phyloP scores from a whole-genome alignment of 352 stramenopile genomes.

The Phytophthora cactorum region DNA sequence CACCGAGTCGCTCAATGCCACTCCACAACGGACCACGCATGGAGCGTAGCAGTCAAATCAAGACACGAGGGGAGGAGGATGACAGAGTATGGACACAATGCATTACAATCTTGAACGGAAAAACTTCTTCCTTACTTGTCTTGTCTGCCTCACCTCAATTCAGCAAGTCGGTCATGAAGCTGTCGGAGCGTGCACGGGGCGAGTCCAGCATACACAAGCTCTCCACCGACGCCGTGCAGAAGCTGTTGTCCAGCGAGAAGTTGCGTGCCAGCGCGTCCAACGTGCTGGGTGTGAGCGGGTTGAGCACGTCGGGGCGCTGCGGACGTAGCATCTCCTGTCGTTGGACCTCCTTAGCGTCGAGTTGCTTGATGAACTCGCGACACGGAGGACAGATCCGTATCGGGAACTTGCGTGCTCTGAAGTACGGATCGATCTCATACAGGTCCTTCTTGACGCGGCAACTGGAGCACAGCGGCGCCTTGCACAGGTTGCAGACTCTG shows the following conservation, averaged over 20 bases:
- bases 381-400: constrained; percentile 37
- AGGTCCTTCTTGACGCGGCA: constrained; percentile 32
- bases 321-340: constrained; percentile 32
- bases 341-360: constrained; percentile 40
- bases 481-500: constrained; percentile 35
- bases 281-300: constrained; percentile 35
- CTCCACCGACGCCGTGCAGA: constrained; percentile 35
- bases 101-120: constrained; percentile 1
- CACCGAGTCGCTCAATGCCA: constrained; percentile 29
- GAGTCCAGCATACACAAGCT: constrained; percentile 39
- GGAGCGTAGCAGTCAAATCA: not conserved
- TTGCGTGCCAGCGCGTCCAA: constrained; percentile 35
- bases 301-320: constrained; percentile 24
- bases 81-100: not conserved
- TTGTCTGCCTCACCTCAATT: constrained; percentile 16
- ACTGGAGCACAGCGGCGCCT: constrained; percentile 38
- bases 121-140: not conserved
- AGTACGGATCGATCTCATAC: constrained; percentile 38
- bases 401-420: constrained; percentile 30
- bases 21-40: constrained; percentile 1
- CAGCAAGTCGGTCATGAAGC: constrained; percentile 35
- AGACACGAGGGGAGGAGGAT: not conserved
- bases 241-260: constrained; percentile 44
- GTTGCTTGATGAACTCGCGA: constrained; percentile 31
- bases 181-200: constrained; percentile 29